These are phyloP conservation scores for Linum tenue DNA, from an alignment of 345 rosid genomes.

Conservation along the genomic window DNA sequence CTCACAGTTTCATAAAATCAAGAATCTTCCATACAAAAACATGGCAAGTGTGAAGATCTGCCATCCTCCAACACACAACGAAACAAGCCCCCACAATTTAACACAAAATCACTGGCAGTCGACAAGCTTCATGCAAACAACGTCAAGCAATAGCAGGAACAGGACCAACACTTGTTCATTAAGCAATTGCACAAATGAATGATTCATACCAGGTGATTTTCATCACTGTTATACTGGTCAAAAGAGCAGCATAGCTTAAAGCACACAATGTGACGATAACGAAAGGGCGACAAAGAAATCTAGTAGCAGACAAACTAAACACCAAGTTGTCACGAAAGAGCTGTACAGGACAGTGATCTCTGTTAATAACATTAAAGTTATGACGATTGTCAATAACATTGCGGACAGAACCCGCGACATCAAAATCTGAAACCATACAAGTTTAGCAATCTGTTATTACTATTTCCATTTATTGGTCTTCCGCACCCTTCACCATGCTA, in stretches of 20 bases:
- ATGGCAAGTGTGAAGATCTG: not conserved
- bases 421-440: not conserved
- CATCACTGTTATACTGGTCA: not conserved
- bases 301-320: not conserved
- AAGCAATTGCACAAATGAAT: not conserved
- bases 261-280: not conserved
- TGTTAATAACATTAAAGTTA: not conserved
- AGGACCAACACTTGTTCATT: not conserved
- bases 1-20: not conserved
- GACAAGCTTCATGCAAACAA: not conserved
- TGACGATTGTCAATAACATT: not conserved
- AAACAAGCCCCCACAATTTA: not conserved
- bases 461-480: not conserved
- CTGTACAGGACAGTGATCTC: not conserved
- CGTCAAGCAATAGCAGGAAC: not conserved
- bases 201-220: not conserved
- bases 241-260: not conserved
- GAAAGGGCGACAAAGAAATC: not conserved
- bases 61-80: not conserved
- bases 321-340: not conserved
- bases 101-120: not conserved
- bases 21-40: not conserved
- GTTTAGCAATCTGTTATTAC: not conserved
- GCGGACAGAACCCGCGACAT: not conserved
- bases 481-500: not conserved